Conservation (phyloP, 208 protist genomes). For the Vickermania ingenoplastis region DNA sequence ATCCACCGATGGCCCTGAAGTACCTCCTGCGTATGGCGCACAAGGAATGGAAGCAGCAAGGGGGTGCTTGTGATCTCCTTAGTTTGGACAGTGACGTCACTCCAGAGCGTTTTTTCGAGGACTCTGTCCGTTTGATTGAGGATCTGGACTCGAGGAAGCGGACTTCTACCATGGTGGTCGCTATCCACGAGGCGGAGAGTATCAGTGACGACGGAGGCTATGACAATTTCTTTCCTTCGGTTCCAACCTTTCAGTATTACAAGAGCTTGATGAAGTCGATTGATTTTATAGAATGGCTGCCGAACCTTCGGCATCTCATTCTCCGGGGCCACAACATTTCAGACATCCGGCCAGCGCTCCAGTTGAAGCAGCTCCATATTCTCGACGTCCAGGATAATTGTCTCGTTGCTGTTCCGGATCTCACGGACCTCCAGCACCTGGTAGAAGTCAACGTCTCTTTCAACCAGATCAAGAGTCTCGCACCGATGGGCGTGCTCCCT, state of each 20-base stretch:
- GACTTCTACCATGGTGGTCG: constrained; percentile 1
- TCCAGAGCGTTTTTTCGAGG: constrained; percentile 17
- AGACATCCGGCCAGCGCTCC: constrained; percentile 32
- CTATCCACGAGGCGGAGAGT: background rate
- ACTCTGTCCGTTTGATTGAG: background rate
- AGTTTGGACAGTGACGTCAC: constrained; percentile 12
- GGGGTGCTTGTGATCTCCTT: constrained; percentile 9
- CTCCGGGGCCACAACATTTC: constrained; percentile 47
- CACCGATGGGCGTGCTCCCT: constrained; percentile 25
- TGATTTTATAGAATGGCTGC: constrained; percentile 14
- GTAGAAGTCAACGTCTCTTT: constrained; percentile 48
- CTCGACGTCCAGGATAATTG: constrained; percentile 74
- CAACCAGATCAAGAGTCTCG: constrained; percentile 51
- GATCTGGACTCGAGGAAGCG: background rate
- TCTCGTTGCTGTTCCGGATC: constrained; percentile 28
- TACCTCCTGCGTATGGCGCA: constrained; percentile 12
- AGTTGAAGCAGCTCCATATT: constrained; percentile 31
- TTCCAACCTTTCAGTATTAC: constrained; percentile 17
- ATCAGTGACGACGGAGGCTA: background rate
- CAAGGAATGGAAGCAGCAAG: background rate
- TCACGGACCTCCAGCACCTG: constrained; percentile 28
- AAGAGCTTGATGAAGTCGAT: constrained; percentile 18
- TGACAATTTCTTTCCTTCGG: constrained; percentile 1
- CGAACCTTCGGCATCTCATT: constrained; percentile 19
- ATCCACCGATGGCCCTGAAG: constrained; percentile 1